Base-by-base conservation (phyloP, 2,329 filamentous ascomycete genomes). In the Xylaria hypoxylon region DNA sequence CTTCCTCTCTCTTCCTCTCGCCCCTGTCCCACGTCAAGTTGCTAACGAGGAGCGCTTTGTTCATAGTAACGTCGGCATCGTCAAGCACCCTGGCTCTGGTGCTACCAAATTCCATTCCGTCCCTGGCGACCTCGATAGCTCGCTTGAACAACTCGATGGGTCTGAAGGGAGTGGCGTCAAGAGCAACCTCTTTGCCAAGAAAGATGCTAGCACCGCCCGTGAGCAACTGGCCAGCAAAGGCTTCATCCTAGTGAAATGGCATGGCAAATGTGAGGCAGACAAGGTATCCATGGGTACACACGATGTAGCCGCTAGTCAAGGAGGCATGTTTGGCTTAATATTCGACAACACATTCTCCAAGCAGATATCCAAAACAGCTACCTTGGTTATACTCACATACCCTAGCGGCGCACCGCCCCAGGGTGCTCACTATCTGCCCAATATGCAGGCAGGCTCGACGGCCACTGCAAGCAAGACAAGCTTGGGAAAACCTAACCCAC, bases 341-440 rank as follows among this genome's bases (percentile, higher is more conserved):
- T 97, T 99, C 76, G 96, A 99, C 86, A 99, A 99, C 77, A 99
- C 96, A 31, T 99, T 99, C 78, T 97, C 94, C 67, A 98, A 97
- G 81, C 92, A 91, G 79, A 90, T 92, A 47, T 96, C 94, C 59
- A 99, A 99, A 82, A 97, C 92, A 33, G 94, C 94, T 22, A 98
- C 95, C 7, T 93, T 99, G 75, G 94, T 97, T 40, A 88, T 99
- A 59, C 87, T 98, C 78, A 98, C 94, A 44, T 97, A 98, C 75
- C 94, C 95, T 10, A 94, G 93, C 40, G 91, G 90, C 72, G 87
- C 89, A 5, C 88, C 92, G 38, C 93, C 93, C 1, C 92, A 93
- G 75, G 89, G 89, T 17, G 89, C 89, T 3, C 89, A 90, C 70
- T 87, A 93, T 75, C 83, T 93, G 67, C 90, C 86, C 55, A 88